phyloP scores from a whole-genome alignment of 176 grass and related monocot genomes.

The Cocos nucifera region DNA sequence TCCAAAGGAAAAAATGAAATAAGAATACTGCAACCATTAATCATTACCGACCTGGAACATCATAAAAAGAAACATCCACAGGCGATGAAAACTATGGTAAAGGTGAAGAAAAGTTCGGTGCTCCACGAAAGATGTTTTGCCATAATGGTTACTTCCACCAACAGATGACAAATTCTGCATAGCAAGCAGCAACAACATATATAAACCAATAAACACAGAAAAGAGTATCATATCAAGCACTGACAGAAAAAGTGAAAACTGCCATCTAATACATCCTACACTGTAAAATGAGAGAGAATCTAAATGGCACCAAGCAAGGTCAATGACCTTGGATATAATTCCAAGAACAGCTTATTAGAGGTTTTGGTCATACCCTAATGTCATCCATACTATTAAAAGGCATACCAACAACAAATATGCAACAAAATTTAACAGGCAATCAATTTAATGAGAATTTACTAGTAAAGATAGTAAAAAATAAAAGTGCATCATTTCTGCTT shows the following conservation, averaged over 20 bases:
- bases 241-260: not conserved
- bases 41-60: constrained; percentile 59
- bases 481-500: too few species aligned
- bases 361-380: too few species aligned
- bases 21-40: not conserved
- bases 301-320: too few species aligned
- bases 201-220: not conserved
- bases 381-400: too few species aligned
- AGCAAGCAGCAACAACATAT: not conserved
- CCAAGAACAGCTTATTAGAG: too few species aligned
- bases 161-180: constrained; percentile 33
- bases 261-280: too few species aligned
- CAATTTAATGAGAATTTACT: too few species aligned
- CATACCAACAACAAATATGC: too few species aligned
- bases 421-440: too few species aligned
- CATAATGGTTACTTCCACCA: constrained; percentile 64
- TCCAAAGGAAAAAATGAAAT: not conserved
- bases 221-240: not conserved
- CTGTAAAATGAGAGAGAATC: too few species aligned
- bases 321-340: too few species aligned
- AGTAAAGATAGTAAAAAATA: too few species aligned
- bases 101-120: constrained; percentile 94
- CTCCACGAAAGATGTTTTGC: constrained; percentile 95
- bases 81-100: constrained; percentile 96
- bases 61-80: constrained; percentile 95